These are phyloP conservation scores for Alternaria arbusti DNA, from an alignment of 2,329 filamentous ascomycete genomes.

Conservation along the genomic window DNA sequence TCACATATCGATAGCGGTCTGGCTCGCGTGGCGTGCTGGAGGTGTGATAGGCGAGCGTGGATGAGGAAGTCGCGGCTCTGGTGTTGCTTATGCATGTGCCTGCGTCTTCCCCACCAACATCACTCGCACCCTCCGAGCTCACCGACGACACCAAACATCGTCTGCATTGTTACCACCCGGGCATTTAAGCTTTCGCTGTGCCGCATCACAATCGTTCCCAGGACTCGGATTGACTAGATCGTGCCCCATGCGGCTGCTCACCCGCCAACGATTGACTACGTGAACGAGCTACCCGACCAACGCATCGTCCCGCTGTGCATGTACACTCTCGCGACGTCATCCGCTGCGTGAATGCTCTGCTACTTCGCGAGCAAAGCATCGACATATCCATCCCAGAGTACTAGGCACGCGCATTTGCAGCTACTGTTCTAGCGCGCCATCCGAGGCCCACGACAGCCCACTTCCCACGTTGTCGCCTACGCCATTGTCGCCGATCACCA, in stretches of 20 bases:
- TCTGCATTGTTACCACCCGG: background rate
- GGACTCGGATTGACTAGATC: slow-evolving; percentile 3
- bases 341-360: slow-evolving; percentile 3
- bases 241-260: slow-evolving; percentile 12
- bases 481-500: slow-evolving; percentile 9
- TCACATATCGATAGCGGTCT: slow-evolving; percentile 20
- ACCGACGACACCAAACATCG: slow-evolving; percentile 6
- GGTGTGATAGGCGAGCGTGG: slow-evolving; percentile 12
- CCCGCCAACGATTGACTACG: slow-evolving; percentile 1
- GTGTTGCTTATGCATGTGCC: slow-evolving; percentile 24
- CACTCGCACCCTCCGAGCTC: slow-evolving; percentile 6
- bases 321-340: slow-evolving; percentile 3
- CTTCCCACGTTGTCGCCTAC: slow-evolving; percentile 9
- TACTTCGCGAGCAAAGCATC: background rate
- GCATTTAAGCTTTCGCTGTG: slow-evolving; percentile 7
- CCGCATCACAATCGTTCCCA: slow-evolving; percentile 8
- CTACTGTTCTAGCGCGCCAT: slow-evolving; percentile 1
- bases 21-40: slow-evolving; percentile 18
- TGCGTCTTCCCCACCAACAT: slow-evolving; percentile 11
- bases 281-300: slow-evolving; percentile 12
- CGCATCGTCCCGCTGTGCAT: slow-evolving; percentile 12
- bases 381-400: background rate
- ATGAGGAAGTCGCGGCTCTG: slow-evolving; percentile 7
- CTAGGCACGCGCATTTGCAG: background rate
- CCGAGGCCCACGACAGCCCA: slow-evolving; percentile 3